Conservation (phyloP, 176 grass and related monocot genomes). For the Miscanthus lutarioriparius region DNA sequence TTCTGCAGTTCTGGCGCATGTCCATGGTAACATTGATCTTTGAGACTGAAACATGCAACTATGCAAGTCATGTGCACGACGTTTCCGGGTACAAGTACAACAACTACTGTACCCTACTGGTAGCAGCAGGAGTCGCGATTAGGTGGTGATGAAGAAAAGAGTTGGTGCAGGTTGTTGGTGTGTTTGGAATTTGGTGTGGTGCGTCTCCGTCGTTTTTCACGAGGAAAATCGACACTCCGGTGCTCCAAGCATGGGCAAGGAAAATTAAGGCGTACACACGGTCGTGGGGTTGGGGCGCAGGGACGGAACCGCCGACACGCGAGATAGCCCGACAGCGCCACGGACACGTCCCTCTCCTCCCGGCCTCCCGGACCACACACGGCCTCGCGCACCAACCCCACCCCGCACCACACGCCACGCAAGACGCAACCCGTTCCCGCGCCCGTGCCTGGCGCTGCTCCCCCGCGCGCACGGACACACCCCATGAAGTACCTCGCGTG, state of each 20-base stretch:
- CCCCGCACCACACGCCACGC: not conserved
- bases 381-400: not conserved
- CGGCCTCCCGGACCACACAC: not conserved
- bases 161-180: not conserved
- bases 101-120: not conserved
- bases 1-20: not conserved
- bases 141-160: not conserved
- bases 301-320: conserved; percentile 21
- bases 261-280: not conserved
- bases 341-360: conserved; percentile 27
- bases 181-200: not conserved
- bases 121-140: not conserved
- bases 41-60: not conserved
- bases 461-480: not conserved
- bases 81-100: not conserved
- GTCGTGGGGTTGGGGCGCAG: conserved; percentile 26
- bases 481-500: too few species aligned
- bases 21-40: not conserved
- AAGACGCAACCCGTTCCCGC: not conserved
- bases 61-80: not conserved
- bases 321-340: conserved; percentile 18
- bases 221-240: not conserved
- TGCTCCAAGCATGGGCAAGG: not conserved
- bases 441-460: conserved; percentile 4
- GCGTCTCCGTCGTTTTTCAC: not conserved